Evolutionary conservation across 371 early-diverging fungal species (phyloP), one percentile per base, ranked within the genome.

Genomic region (Mucor saturninus): DNA sequence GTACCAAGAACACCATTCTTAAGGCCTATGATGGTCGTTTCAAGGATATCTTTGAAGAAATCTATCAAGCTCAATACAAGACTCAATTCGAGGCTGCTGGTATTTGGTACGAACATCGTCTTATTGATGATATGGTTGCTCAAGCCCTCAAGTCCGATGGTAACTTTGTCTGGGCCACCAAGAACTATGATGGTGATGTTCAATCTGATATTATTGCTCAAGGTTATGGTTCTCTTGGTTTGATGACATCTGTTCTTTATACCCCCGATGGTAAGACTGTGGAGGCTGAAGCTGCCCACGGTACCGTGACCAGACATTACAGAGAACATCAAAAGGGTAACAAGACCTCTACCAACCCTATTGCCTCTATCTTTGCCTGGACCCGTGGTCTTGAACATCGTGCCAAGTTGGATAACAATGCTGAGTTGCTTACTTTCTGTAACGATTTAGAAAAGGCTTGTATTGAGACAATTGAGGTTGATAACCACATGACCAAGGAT

Each of bases 121-220:
- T 98, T 59, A 97, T 98, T 68, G 98, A 98, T 74, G 98, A 98
- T 73, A 96, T 97, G 96, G 98, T 98, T 65, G 98, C 98, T 46
- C 96, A 97, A 76, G 93, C 91, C 45, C 81, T 98, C 74, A 98
- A 98, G 83, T 94, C 95, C 45, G 81, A 86, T 50, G 98, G 98
- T 62, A 95, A 94, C 62, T 96, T 96, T 68, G 90, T 98, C 37
- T 95, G 97, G 92, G 98, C 98, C 8, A 85, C 86, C 79, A 96
- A 96, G 86, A 98, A 98, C 88, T 96, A 95, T 73, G 95, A 96
- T 69, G 97, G 96, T 72, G 93, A 95, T 76, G 93, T 94, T 48
- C 93, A 96, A 75, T 95, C 96, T 30, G 98, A 98, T 77, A 89
- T 95, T 63, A 73, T 98, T 46, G 98, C 98, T 32, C 98, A 98